These are phyloP conservation scores for Phaeotremella fagi DNA, from an alignment of 768 basidiomycete species.

Conservation along the genomic window DNA sequence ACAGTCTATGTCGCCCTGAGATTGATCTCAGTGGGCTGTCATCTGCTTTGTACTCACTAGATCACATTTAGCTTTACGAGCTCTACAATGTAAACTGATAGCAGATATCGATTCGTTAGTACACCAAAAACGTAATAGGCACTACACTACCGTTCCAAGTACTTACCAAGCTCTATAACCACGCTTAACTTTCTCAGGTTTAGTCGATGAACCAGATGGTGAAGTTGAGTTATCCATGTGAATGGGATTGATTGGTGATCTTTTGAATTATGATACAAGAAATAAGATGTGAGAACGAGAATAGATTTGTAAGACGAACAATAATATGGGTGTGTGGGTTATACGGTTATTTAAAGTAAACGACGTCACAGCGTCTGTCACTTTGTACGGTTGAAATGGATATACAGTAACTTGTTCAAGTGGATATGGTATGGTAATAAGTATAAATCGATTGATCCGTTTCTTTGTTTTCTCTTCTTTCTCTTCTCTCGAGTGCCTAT, in stretches of 20 bases:
- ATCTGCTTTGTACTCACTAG: conserved; percentile 19
- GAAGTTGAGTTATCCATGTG: background rate
- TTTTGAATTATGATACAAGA: no score
- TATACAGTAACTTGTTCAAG: no score
- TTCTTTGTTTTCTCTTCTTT: no score
- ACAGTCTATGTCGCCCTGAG: conserved; percentile 42
- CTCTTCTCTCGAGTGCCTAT: no score
- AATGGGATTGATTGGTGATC: background rate
- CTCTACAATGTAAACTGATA: conserved; percentile 36
- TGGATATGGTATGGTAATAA: no score
- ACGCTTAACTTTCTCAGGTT: conserved; percentile 26
- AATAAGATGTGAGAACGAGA: no score
- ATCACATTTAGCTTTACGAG: conserved; percentile 46
- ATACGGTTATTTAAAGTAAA: no score
- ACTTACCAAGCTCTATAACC: conserved; percentile 39
- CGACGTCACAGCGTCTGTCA: no score
- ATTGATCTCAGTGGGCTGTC: background rate
- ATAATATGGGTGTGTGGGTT: no score
- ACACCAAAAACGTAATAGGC: background rate
- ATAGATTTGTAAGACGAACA: no score
- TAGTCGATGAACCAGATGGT: background rate
- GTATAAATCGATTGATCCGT: no score
- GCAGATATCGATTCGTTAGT: background rate
- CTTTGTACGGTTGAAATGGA: no score
- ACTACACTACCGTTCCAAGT: background rate